Evolutionary conservation across 129 eudicot species (phyloP), one percentile per base, ranked within the genome.

Genomic region (Solidago caesia): DNA sequence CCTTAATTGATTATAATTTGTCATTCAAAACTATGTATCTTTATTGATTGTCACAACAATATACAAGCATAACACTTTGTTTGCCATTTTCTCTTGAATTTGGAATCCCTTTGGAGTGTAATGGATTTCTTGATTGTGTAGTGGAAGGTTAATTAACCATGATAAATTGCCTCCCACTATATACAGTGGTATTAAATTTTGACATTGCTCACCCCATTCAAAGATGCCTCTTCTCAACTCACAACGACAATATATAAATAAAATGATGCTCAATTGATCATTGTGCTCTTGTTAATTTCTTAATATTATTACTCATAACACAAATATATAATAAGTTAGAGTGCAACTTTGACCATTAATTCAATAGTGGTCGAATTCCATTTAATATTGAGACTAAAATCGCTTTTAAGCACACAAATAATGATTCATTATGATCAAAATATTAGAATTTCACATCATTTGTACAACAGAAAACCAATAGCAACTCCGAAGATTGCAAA

Each of bases 401-500:
- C 27, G 6, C 75, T 55, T 41, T 15, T 52, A 2, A 71, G 27
- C 39, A 55, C 60, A 15, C 62, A 39, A n/a, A 55, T 2, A 57
- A 71, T 71, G 16, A 51, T n/a, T 48, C 7, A 47, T 11, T 42
- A 8, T 25, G 8, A 75, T 14, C 6, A 29, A 55, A 4, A 9
- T 13, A 5, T 2, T 7, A 16, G 8, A n/a, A 46, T 64, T 64
- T 64, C 15, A 72, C 68, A 42, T 75, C 47, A 70, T 8, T 70
- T 75, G 80, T 74, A 75, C 25, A 78, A 61, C 27, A 53, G n/a
- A 66, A 67, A 61, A 44, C 65, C 78, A 51, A 75, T 42, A 63
- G 75, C 89, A 67, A 77, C 64, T 47, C 84, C 87, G 41, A 86
- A 10, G 10, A 84, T 74, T 14, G 75, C 62, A 41, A 85, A 44